A percentile compares a stretch with the other conserved stretches of the same genome.
Conservation (phyloP, 306 rosid genomes). For the Inga leiocalycina region DNA sequence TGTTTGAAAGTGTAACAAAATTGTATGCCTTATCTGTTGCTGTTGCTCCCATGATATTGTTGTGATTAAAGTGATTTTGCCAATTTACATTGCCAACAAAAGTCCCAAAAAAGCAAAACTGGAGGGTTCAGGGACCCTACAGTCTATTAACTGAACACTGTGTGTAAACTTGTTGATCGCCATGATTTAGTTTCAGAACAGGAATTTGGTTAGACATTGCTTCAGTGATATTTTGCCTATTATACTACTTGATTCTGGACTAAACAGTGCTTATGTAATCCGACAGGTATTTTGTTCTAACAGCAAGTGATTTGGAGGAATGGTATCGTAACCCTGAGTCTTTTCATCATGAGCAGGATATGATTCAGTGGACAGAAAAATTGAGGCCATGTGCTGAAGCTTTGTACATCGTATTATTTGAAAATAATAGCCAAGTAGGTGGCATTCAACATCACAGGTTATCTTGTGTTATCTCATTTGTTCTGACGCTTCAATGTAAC, state of each 20-base stretch:
- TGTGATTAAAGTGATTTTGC: not conserved
- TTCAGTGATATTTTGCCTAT: constrained; percentile 8
- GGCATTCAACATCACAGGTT: constrained; percentile 30
- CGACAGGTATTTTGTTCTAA: constrained; percentile 88
- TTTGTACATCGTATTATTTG: constrained; percentile 86
- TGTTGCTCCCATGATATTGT: not conserved
- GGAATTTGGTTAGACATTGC: constrained; percentile 3
- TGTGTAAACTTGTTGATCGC: not conserved
- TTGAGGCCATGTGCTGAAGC: constrained; percentile 99
- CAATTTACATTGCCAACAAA: not conserved
- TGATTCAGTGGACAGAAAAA: constrained; percentile 98
- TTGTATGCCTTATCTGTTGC: constrained; percentile 8
- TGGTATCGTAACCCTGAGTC: constrained; percentile 86
- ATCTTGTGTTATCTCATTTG: constrained; percentile 27
- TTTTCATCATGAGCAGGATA: constrained; percentile 98
- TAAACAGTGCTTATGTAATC: constrained; percentile 32
- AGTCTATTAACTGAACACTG: constrained; percentile 3
- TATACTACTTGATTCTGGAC: constrained; percentile 24
- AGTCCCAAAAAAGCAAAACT: constrained; percentile 4
- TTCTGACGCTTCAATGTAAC: constrained; percentile 30
- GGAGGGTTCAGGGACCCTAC: constrained; percentile 4
- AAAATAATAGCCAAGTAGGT: constrained; percentile 89
- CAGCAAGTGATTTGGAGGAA: constrained; percentile 86
- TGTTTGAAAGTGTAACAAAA: constrained; percentile 10
- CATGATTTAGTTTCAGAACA: constrained; percentile 15